Evolutionary conservation across 495 filamentous ascomycete species (phyloP), one percentile per base, ranked within the genome.

Genomic region (Talaromyces liani): DNA sequence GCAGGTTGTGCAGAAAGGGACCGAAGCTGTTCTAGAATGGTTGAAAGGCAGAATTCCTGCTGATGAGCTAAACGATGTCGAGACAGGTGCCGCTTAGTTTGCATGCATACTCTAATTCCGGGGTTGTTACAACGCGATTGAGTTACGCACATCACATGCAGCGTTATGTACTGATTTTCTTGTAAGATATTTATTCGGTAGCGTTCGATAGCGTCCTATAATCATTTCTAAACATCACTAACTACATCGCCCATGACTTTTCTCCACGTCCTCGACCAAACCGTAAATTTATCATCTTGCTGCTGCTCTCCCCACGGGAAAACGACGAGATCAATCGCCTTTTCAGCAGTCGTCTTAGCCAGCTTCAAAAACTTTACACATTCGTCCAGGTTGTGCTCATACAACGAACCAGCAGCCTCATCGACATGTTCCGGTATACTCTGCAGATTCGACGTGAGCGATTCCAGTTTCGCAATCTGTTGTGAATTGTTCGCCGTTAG

Each of bases 1-100:
- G 82, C 91, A 89, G 60, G 82, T 96, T 14, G 76, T 98, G 62
- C 90, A 92, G 61, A 90, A 92, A 64, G 93, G 93, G 7, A 96
- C 92, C 1, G 91, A 95, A 69, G 87, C 89, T 18, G 84, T 91
- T n/a, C 77, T 96, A 67, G 80, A 88, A 58, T 98, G 90, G 88
- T 71, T 96, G 62, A 85, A 89, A 64, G 88, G 89, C 57, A 84
- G 88, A 63, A 87, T 98, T 41, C 88, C 90, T 0, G 82, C 80
- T 12, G 84, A 85, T 25, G 90, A 90, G 27, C 63, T 79, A 25
- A 66, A 65, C 24, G 73, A 75, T 60, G 79, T 69, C 71, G 78
- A 79, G 64, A 62, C 66, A 24, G 69, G 67, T 27, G 65, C 71
- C 20, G 69, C 69, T 36, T 39, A 24, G n/a, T 63, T 41, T 51